phyloP scores from a whole-genome alignment of 2,329 filamentous ascomycete genomes.

The Penicillium sp. region DNA sequence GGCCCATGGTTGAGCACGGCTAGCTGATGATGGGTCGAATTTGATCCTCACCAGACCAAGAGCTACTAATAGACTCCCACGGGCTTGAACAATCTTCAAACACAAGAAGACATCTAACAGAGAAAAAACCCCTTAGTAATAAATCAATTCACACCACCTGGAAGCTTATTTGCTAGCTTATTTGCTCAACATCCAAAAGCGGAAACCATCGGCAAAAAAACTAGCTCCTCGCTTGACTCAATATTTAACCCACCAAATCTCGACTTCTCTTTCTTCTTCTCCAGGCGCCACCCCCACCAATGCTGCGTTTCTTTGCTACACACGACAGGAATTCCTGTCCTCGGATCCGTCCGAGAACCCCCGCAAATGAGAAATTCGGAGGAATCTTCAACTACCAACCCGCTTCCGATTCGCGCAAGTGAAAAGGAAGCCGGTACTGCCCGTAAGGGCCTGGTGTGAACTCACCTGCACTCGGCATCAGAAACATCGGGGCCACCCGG shows the following conservation, averaged over 20 bases:
- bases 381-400: conserved; percentile 75
- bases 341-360: conserved; percentile 20
- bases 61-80: no score
- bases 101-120: no score
- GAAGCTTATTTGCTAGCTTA: background rate
- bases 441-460: conserved; percentile 85
- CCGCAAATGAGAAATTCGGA: conserved; percentile 98
- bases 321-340: conserved; percentile 56
- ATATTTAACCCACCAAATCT: conserved; percentile 18
- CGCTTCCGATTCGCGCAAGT: conserved; percentile 33
- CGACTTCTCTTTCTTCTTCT: conserved; percentile 44
- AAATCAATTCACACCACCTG: no score
- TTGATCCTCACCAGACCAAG: no score
- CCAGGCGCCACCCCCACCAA: conserved; percentile 82
- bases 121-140: no score
- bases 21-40: no score
- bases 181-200: background rate
- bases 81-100: no score
- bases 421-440: conserved; percentile 55
- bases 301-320: conserved; percentile 96
- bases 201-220: background rate
- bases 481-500: conserved; percentile 71
- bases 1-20: no score
- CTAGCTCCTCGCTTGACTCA: conserved; percentile 11
- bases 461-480: conserved; percentile 87